Base-by-base conservation (phyloP, 2,329 filamentous ascomycete species). In the Aspergillus pseudoglaucus region DNA sequence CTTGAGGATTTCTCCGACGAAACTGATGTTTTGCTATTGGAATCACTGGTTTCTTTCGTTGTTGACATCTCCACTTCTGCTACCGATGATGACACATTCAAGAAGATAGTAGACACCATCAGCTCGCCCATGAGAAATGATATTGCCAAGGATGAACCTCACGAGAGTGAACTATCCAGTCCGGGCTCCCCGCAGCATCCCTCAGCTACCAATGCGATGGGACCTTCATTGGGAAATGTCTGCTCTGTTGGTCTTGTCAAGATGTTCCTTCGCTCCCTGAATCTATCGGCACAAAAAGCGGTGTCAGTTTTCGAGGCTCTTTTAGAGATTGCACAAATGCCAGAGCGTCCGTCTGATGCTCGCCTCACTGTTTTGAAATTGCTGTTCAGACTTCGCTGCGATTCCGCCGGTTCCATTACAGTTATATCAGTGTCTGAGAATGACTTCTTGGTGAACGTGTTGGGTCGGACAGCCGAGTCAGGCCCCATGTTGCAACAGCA, bases 361-460 rank as follows among this genome's bases (percentile, higher is more conserved):
- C 83, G 87, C 6, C 71, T 93, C 22, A 84, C 83, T 10, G 83
- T 85, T 2, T 81, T 90, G 75, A 89, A 88, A 59, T 70, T 91
- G 39, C 73, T 96, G 2, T 91, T 94, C 63, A 82, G 90, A 39
- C 72, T 96, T 25, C 81, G 90, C 49, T 88, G 89, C 18, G 89
- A 95, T 66, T 88, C 86, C 63, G 82, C 85, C 8, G 82, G 90
- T 55, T 80, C 84, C 40, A 78, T 96, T 3, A 88, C 85, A 49
- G 73, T 95, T 46, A 82, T 82, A 6, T 70, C 80, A 30, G 79
- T 81, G 25, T 81, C 85, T 1, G 88, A 95, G 62, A 85, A 83
- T 23, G 81, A 85, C 54, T 82, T 81, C 46, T 73, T 95, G 20
- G 88, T 90, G 23, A 78, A 82, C 14, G 78, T 84, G 6, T 72